These are phyloP conservation scores for Saccharomycopsis javanensis DNA, from an alignment of 805 yeast genomes.

Conservation along the genomic window DNA sequence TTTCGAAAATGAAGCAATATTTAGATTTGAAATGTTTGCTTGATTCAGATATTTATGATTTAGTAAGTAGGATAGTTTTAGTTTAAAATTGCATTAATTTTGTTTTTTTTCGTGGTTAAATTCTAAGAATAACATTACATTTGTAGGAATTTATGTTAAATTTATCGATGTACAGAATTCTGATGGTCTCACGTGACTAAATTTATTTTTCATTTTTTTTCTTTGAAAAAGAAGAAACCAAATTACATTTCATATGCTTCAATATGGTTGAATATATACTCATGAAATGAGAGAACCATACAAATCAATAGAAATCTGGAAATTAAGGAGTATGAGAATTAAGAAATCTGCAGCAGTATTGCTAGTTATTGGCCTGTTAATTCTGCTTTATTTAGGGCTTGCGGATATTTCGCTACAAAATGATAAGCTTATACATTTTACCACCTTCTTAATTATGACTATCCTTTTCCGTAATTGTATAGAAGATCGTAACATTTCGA, in stretches of 20 bases:
- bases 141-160: too few relatives aligned
- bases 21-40: constrained; percentile 2
- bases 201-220: too few relatives aligned
- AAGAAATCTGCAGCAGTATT: background rate
- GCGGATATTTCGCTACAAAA: constrained; percentile 13
- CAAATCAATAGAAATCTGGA: background rate
- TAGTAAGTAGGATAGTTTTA: constrained; percentile 2
- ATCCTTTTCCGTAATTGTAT: constrained; percentile 15
- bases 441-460: constrained; percentile 16
- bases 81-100: background rate
- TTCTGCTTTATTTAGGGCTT: constrained; percentile 15
- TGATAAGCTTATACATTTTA: constrained; percentile 18
- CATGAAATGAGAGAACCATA: too few relatives aligned
- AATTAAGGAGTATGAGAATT: background rate
- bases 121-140: too few relatives aligned
- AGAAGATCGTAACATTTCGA: constrained; percentile 11
- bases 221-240: too few relatives aligned
- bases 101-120: too few relatives aligned
- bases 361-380: background rate
- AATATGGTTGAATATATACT: too few relatives aligned
- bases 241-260: too few relatives aligned
- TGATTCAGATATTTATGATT: constrained; percentile 7
- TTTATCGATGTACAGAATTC: too few relatives aligned
- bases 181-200: too few relatives aligned
- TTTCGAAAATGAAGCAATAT: background rate